These are phyloP conservation scores for Phytophthora uliginosa DNA, from an alignment of 352 stramenopile genomes.

Conservation along the genomic window DNA sequence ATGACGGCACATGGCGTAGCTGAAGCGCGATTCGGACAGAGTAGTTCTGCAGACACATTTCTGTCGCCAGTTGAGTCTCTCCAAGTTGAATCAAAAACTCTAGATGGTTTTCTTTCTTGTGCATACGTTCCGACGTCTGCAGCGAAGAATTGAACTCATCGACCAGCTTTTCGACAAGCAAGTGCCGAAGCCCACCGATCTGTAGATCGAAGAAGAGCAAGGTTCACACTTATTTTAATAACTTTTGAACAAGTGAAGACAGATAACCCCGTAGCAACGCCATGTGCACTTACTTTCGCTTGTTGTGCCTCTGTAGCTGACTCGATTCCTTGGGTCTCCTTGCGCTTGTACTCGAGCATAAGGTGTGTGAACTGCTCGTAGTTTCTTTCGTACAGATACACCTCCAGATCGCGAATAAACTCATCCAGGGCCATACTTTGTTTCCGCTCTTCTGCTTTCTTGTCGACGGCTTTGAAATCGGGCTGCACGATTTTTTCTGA, in stretches of 20 bases:
- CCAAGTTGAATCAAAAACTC: slow-evolving; percentile 80
- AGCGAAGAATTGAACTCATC: slow-evolving; percentile 85
- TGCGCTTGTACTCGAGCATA: slow-evolving; percentile 64
- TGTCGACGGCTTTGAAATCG: slow-evolving; percentile 57
- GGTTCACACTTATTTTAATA: neutral
- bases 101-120: slow-evolving; percentile 87
- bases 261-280: neutral
- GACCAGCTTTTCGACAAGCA: slow-evolving; percentile 70
- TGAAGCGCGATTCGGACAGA: slow-evolving; percentile 82
- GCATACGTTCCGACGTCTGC: slow-evolving; percentile 83
- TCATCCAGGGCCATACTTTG: slow-evolving; percentile 62
- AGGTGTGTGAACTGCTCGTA: slow-evolving; percentile 70
- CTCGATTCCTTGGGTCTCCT: slow-evolving; percentile 47
- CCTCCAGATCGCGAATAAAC: slow-evolving; percentile 78
- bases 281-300: slow-evolving; percentile 37
- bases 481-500: slow-evolving; percentile 49
- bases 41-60: slow-evolving; percentile 90
- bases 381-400: slow-evolving; percentile 70
- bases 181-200: slow-evolving; percentile 60
- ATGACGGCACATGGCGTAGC: slow-evolving; percentile 77
- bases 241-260: neutral
- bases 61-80: slow-evolving; percentile 68
- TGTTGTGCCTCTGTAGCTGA: slow-evolving; percentile 55
- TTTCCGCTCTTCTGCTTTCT: slow-evolving; percentile 54
- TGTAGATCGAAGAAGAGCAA: slow-evolving; percentile 17